These are phyloP conservation scores for Starmerella stellata DNA, from an alignment of 805 yeast species.

Conservation along the genomic window DNA sequence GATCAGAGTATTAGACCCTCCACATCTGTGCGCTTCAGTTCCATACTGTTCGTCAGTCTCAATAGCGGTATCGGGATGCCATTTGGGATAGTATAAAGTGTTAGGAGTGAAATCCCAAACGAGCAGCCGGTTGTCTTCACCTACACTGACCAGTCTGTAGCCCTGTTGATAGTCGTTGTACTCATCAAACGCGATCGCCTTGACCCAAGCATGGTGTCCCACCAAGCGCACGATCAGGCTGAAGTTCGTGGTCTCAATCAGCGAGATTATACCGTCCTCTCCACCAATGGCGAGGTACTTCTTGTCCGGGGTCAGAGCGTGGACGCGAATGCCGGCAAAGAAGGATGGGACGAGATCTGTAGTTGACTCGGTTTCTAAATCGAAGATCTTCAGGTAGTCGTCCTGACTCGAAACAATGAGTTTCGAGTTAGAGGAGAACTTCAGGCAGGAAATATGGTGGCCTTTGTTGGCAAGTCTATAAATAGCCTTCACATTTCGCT, in stretches of 20 bases:
- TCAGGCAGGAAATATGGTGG: slow-evolving; percentile 36
- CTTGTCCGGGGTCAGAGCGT: slow-evolving; percentile 41
- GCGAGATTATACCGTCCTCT: slow-evolving; percentile 33
- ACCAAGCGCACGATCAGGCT: slow-evolving; percentile 25
- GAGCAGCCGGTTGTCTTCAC: slow-evolving; percentile 36
- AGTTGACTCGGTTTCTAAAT: slow-evolving; percentile 28
- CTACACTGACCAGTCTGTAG: slow-evolving; percentile 36
- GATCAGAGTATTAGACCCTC: slow-evolving; percentile 6
- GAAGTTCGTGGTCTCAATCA: slow-evolving; percentile 25
- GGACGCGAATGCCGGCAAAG: slow-evolving; percentile 43
- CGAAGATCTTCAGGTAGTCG: slow-evolving; percentile 43
- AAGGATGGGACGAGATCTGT: slow-evolving; percentile 44
- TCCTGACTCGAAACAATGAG: slow-evolving; percentile 44
- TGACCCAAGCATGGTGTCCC: slow-evolving; percentile 39
- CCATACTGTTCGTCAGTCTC: slow-evolving; percentile 2
- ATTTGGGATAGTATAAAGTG: slow-evolving; percentile 19
- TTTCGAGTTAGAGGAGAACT: slow-evolving; percentile 19
- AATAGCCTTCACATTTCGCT: slow-evolving; percentile 27
- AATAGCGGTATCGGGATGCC: slow-evolving; percentile 1
- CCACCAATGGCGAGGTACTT: slow-evolving; percentile 32
- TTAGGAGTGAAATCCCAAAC: slow-evolving; percentile 40
- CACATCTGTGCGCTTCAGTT: slow-evolving; percentile 3
- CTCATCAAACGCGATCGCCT: slow-evolving; percentile 30
- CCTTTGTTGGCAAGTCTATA: slow-evolving; percentile 35
- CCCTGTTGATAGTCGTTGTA: slow-evolving; percentile 17